These are phyloP conservation scores for Microstegium vimineum DNA, from an alignment of 176 grass and related monocot species.

Conservation along the genomic window DNA sequence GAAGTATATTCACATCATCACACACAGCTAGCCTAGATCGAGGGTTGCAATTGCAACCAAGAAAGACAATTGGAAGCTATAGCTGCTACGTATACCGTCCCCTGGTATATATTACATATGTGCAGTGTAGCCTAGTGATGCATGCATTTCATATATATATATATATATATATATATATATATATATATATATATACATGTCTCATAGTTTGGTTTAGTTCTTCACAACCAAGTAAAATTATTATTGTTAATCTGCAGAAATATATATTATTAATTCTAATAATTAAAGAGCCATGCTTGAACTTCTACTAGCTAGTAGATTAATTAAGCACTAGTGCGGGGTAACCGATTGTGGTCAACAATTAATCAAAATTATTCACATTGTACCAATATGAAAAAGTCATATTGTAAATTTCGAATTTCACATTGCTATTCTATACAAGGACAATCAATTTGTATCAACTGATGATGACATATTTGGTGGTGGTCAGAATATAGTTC, in stretches of 20 bases:
- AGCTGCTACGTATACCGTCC: neutral
- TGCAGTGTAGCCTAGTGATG: neutral
- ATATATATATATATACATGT: too few relatives aligned
- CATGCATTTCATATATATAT: neutral
- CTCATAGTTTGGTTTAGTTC: too few relatives aligned
- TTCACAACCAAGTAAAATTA: too few relatives aligned
- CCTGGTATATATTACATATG: neutral
- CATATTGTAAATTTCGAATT: neutral
- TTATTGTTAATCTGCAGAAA: neutral
- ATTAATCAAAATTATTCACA: neutral
- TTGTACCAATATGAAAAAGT: neutral
- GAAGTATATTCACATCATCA: too few relatives aligned
- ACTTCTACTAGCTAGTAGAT: neutral
- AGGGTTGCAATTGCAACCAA: conserved; percentile 5
- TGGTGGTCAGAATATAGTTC: neutral
- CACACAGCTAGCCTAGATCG: too few relatives aligned
- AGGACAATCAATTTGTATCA: neutral
- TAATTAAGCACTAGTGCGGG: neutral
- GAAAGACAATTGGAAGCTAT: conserved; percentile 35
- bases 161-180: too few relatives aligned
- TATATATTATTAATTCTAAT: neutral
- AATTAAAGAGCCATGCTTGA: neutral
- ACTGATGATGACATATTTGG: neutral
- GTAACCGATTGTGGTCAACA: neutral
- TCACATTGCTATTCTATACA: neutral